Percentiles rank a stretch among this genome's conserved stretches.
These are phyloP conservation scores for Phalaenopsis aphrodite DNA, from an alignment of 106 monocot species.

Conservation along the genomic window DNA sequence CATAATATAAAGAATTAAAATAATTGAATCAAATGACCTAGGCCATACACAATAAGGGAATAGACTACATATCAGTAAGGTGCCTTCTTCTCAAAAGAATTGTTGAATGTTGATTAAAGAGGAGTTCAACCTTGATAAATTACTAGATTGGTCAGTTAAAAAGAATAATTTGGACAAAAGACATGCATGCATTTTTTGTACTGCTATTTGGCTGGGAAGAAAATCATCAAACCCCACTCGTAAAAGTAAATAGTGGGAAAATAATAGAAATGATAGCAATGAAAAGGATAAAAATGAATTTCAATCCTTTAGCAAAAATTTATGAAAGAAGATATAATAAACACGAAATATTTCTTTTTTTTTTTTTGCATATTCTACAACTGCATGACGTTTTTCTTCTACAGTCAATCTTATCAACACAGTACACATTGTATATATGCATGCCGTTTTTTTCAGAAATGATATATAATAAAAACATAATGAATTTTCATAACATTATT, in stretches of 20 bases:
- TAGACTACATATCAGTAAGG: neutral
- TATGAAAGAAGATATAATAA: too few species aligned
- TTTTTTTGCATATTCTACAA: too few species aligned
- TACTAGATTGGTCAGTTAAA: neutral
- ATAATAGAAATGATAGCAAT: neutral
- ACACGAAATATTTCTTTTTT: too few species aligned
- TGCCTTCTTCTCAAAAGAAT: neutral
- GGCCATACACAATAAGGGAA: neutral
- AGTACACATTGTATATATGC: neutral
- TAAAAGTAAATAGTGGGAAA: neutral
- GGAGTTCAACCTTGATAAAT: neutral
- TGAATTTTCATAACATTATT: neutral
- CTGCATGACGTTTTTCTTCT: neutral
- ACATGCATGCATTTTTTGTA: neutral
- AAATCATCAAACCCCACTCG: neutral
- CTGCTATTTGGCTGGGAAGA: too few species aligned
- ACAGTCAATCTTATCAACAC: neutral
- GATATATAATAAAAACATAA: neutral
- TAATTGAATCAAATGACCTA: neutral
- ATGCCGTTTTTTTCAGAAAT: neutral
- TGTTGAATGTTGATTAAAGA: neutral
- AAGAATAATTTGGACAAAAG: neutral
- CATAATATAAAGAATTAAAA: neutral
- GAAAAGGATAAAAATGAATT: neutral
- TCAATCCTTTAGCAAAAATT: too few species aligned